These are phyloP conservation scores for Dactylis glomerata DNA, from an alignment of 176 grass and related monocot genomes.

Conservation along the genomic window DNA sequence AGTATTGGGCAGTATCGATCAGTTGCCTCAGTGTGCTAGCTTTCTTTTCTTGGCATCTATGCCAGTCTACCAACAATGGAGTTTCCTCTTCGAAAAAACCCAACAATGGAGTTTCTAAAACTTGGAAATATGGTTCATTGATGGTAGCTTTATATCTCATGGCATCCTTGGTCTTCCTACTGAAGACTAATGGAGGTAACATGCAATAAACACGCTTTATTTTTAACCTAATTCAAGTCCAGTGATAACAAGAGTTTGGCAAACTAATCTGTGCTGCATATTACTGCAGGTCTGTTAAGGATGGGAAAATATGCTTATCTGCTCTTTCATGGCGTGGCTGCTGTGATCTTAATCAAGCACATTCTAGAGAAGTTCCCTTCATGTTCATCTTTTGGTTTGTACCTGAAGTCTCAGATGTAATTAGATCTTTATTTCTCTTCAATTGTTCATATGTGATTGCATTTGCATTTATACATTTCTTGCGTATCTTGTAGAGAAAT, in stretches of 20 bases:
- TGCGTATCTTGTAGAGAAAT: background rate
- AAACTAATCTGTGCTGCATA: slow-evolving; percentile 7
- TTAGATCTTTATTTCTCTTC: slow-evolving; percentile 27
- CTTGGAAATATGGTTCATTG: slow-evolving; percentile 37
- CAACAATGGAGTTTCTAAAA: slow-evolving; percentile 28
- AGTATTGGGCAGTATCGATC: slow-evolving; percentile 72
- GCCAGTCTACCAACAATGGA: slow-evolving; percentile 30
- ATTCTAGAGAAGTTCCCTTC: slow-evolving; percentile 79
- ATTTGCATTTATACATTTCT: background rate
- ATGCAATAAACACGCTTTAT: background rate
- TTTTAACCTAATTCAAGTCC: background rate
- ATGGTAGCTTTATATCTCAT: slow-evolving; percentile 37
- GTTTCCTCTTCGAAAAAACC: too few species aligned
- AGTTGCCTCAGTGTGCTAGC: slow-evolving; percentile 65
- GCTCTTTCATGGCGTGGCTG: slow-evolving; percentile 61
- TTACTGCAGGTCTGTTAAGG: slow-evolving; percentile 42
- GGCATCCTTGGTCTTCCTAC: slow-evolving; percentile 34
- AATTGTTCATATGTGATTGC: background rate
- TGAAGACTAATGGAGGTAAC: slow-evolving; percentile 64
- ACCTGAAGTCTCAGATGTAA: slow-evolving; percentile 55
- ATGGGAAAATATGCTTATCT: slow-evolving; percentile 45
- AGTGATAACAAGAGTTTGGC: background rate
- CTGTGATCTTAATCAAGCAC: slow-evolving; percentile 76
- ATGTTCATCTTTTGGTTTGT: slow-evolving; percentile 97
- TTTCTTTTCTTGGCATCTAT: slow-evolving; percentile 63